Percentiles rank a stretch among this genome's conserved stretches.
These are phyloP conservation scores for Fusarium sp. DNA, from an alignment of 2,329 filamentous ascomycete species.

Conservation along the genomic window DNA sequence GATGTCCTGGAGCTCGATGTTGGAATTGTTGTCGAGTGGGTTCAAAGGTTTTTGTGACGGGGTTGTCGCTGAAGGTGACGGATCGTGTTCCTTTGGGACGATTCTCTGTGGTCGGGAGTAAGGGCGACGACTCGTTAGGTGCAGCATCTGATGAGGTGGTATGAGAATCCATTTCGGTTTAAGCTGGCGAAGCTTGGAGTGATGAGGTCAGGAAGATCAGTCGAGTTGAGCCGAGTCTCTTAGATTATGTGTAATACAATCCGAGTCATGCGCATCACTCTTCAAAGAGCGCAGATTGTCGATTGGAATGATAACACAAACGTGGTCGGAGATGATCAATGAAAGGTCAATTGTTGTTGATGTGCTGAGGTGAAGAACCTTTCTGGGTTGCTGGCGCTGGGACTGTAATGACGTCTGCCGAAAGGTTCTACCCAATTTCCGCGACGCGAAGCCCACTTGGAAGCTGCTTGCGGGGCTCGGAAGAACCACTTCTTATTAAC, in stretches of 20 bases:
- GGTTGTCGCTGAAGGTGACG: conserved; percentile 82
- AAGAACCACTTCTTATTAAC: conserved; percentile 7
- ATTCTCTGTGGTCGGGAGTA: conserved; percentile 48
- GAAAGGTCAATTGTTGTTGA: conserved; percentile 17
- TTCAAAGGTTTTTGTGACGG: conserved; percentile 70
- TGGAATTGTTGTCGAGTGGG: conserved; percentile 51
- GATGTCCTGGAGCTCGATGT: conserved; percentile 47
- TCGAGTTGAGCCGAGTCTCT: conserved; percentile 7
- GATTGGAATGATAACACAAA: not conserved
- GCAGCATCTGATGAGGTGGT: conserved; percentile 29
- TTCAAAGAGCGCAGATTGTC: not conserved
- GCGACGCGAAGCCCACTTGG: conserved; percentile 15
- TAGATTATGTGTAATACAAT: conserved; percentile 10
- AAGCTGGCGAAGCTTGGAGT: conserved; percentile 18
- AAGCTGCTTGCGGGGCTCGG: conserved; percentile 4
- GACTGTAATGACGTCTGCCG: conserved; percentile 38
- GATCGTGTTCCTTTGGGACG: conserved; percentile 65
- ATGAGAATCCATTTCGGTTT: conserved; percentile 43
- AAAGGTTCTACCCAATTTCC: conserved; percentile 35
- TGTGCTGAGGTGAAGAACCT: conserved; percentile 36
- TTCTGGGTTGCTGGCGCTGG: conserved; percentile 13
- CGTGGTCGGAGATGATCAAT: conserved; percentile 10
- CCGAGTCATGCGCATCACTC: conserved; percentile 10
- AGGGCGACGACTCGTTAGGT: conserved; percentile 50
- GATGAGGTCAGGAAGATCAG: conserved; percentile 6